These are phyloP conservation scores for Cladophialophora psammophila DNA, from an alignment of 2,329 filamentous ascomycete species.

Conservation along the genomic window DNA sequence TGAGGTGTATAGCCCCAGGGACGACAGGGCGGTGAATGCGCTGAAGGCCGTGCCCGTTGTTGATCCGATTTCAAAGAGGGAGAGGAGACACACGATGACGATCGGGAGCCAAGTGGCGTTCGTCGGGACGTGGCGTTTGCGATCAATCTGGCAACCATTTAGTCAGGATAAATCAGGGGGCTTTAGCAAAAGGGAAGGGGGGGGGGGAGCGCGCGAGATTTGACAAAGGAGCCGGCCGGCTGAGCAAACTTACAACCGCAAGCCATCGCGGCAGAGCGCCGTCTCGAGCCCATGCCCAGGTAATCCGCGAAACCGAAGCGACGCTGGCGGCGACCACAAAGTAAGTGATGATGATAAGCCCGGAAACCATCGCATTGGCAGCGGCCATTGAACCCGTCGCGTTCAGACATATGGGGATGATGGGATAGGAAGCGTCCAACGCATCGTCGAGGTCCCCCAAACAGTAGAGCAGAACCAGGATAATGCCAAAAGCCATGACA, in stretches of 20 bases:
- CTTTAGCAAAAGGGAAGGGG: too few species aligned
- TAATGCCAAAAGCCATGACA: conserved; percentile 51
- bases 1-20: conserved; percentile 49
- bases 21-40: conserved; percentile 51
- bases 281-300: conserved; percentile 60
- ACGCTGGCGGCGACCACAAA: conserved; percentile 53
- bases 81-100: conserved; percentile 47
- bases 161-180: too few species aligned
- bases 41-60: conserved; percentile 47
- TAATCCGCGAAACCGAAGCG: conserved; percentile 57
- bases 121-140: conserved; percentile 47
- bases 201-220: too few species aligned
- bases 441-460: conserved; percentile 51
- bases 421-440: conserved; percentile 48
- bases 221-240: too few species aligned
- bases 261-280: conserved; percentile 54
- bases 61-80: conserved; percentile 52
- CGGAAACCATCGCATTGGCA: conserved; percentile 51
- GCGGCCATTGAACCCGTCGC: conserved; percentile 51
- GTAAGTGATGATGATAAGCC: conserved; percentile 50
- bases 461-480: conserved; percentile 53
- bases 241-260: conserved; percentile 38
- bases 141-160: conserved; percentile 42
- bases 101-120: conserved; percentile 50
- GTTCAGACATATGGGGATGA: conserved; percentile 53